Evolutionary conservation across 192 early-diverging fungal species (phyloP).

Genomic region (Funneliformis geosporum): DNA sequence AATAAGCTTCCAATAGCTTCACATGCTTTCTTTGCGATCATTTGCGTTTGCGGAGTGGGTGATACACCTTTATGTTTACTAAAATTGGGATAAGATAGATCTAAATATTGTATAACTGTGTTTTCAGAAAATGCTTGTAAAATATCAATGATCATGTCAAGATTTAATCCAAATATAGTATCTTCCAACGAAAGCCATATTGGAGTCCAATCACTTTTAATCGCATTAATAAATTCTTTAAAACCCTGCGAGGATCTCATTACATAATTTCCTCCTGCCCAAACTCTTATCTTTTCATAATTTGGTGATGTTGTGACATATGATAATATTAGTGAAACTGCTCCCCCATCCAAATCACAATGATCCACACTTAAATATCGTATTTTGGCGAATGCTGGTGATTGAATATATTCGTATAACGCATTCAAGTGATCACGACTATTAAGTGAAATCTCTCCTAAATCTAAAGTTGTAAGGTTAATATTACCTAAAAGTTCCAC

Average conservation of each 20-base stretch:
- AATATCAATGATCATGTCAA: background rate
- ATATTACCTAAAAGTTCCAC: background rate
- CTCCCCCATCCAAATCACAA: slow-evolving; percentile 11
- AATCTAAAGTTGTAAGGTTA: slow-evolving; percentile 20
- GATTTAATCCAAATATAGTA: background rate
- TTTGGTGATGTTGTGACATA: background rate
- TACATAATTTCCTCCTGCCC: slow-evolving; percentile 27
- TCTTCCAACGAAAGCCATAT: slow-evolving; percentile 9
- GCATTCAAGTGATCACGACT: background rate
- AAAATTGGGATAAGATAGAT: slow-evolving; percentile 14
- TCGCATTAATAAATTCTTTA: slow-evolving; percentile 6
- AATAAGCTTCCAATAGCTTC: slow-evolving; percentile 3
- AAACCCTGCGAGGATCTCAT: background rate
- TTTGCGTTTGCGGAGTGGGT: background rate
- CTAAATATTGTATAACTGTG: background rate
- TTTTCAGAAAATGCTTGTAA: slow-evolving; percentile 14
- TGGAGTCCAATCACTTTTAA: slow-evolving; percentile 22
- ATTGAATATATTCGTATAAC: slow-evolving; percentile 8
- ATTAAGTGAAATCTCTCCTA: slow-evolving; percentile 26
- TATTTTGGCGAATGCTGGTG: background rate
- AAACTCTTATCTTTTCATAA: slow-evolving; percentile 3
- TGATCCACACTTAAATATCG: slow-evolving; percentile 11
- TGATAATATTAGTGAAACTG: background rate
- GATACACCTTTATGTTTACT: background rate
- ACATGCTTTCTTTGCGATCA: background rate